phyloP scores from a whole-genome alignment of 2,329 filamentous ascomycete genomes.

The Aspergillus sp. region DNA sequence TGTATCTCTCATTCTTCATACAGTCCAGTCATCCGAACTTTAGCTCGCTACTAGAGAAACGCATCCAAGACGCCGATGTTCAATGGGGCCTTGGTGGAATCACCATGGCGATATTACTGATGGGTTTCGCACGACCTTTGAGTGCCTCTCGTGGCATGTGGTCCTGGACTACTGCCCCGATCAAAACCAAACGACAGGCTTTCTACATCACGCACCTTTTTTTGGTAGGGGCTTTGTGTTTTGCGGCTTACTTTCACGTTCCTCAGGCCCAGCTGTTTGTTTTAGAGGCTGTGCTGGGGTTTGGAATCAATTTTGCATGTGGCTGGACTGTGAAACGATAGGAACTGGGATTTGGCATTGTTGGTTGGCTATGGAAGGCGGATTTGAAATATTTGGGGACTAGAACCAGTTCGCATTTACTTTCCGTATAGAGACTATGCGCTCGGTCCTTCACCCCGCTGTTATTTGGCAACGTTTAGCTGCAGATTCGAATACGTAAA shows the following conservation, averaged over 20 bases:
- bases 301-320: slow-evolving; percentile 42
- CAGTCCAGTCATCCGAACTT: slow-evolving; percentile 41
- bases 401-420: neutral
- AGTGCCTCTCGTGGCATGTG: slow-evolving; percentile 20
- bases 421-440: neutral
- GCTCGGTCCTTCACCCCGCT: neutral
- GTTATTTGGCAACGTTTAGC: neutral
- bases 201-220: slow-evolving; percentile 59
- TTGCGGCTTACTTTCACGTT: slow-evolving; percentile 56
- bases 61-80: slow-evolving; percentile 58
- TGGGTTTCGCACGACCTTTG: slow-evolving; percentile 50
- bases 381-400: neutral
- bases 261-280: slow-evolving; percentile 55
- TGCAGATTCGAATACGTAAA: neutral
- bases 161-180: slow-evolving; percentile 13
- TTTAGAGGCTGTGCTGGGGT: slow-evolving; percentile 49
- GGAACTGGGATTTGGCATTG: neutral
- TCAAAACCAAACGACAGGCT: slow-evolving; percentile 38
- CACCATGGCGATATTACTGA: slow-evolving; percentile 45
- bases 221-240: slow-evolving; percentile 50
- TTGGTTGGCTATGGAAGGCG: neutral
- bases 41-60: slow-evolving; percentile 48
- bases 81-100: slow-evolving; percentile 55
- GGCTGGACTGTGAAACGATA: slow-evolving; percentile 19
- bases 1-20: slow-evolving; percentile 61